Conservation (phyloP, 306 rosid genomes). For the Vicia faba region DNA sequence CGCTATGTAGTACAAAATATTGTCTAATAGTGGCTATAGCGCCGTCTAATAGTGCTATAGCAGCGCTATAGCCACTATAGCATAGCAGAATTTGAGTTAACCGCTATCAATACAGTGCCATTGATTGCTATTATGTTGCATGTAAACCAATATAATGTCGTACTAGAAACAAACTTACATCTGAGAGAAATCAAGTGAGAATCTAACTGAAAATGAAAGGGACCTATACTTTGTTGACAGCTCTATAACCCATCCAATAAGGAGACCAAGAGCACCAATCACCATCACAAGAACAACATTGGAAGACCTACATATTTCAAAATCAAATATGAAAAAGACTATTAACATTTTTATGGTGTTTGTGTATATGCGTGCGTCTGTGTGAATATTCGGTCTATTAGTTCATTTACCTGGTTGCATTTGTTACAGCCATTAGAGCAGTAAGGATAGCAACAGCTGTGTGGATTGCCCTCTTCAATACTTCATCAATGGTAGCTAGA, state of each 20-base stretch:
- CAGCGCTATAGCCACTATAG: no score
- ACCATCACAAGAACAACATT: constrained; percentile 41
- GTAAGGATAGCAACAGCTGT: constrained; percentile 83
- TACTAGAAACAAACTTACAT: constrained; percentile 36
- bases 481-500: constrained; percentile 75
- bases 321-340: constrained; percentile 23
- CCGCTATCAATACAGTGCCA: neutral
- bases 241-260: constrained; percentile 55
- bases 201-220: constrained; percentile 45
- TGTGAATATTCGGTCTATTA: neutral
- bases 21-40: no score
- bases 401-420: constrained; percentile 77
- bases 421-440: constrained; percentile 83
- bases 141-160: constrained; percentile 1
- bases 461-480: constrained; percentile 76
- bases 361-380: neutral
- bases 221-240: constrained; percentile 49
- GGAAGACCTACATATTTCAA: constrained; percentile 36
- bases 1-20: no score
- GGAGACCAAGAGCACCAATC: constrained; percentile 54
- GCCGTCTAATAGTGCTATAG: no score
- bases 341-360: neutral
- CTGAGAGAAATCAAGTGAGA: constrained; percentile 35
- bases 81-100: no score
- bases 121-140: constrained; percentile 2